Evolutionary conservation across 306 rosid genomes (phyloP).

Genomic region (Begonia loranthoides): DNA sequence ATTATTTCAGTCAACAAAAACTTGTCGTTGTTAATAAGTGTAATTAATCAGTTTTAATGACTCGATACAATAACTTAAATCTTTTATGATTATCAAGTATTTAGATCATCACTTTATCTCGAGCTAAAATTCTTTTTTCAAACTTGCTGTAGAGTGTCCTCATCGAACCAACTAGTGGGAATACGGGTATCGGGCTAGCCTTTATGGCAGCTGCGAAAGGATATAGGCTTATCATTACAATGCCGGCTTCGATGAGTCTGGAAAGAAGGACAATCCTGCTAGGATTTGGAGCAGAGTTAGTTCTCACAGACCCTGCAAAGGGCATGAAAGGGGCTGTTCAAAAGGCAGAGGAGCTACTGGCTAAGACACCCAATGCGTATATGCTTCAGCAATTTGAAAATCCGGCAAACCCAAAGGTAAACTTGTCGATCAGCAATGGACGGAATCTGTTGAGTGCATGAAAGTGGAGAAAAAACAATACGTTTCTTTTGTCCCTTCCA

Average conservation of each 20-base stretch:
- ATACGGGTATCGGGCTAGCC: constrained; percentile 71
- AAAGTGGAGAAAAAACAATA: background rate
- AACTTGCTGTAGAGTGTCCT: constrained; percentile 48
- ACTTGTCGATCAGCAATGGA: constrained; percentile 2
- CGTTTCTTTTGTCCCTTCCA: background rate
- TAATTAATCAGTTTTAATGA: background rate
- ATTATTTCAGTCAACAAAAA: background rate
- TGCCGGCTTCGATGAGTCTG: constrained; percentile 85
- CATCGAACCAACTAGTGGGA: constrained; percentile 72
- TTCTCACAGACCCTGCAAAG: constrained; percentile 62
- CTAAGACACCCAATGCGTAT: constrained; percentile 61
- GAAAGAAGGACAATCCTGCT: constrained; percentile 65
- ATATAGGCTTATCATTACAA: constrained; percentile 57
- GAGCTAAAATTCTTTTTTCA: constrained; percentile 8
- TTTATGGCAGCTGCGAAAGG: constrained; percentile 76
- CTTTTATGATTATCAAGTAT: background rate
- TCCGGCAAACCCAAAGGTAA: constrained; percentile 81
- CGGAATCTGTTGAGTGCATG: background rate
- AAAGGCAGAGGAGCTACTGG: constrained; percentile 73
- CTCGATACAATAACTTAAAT: background rate
- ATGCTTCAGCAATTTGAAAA: constrained; percentile 75
- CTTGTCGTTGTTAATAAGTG: background rate
- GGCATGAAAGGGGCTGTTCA: constrained; percentile 83
- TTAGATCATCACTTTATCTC: constrained; percentile 1
- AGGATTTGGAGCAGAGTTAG: constrained; percentile 72